A percentile compares a stretch with the other conserved stretches of the same genome.
Evolutionary conservation across 2,329 filamentous ascomycete genomes (phyloP).

Genomic region (Colletotrichum musae): DNA sequence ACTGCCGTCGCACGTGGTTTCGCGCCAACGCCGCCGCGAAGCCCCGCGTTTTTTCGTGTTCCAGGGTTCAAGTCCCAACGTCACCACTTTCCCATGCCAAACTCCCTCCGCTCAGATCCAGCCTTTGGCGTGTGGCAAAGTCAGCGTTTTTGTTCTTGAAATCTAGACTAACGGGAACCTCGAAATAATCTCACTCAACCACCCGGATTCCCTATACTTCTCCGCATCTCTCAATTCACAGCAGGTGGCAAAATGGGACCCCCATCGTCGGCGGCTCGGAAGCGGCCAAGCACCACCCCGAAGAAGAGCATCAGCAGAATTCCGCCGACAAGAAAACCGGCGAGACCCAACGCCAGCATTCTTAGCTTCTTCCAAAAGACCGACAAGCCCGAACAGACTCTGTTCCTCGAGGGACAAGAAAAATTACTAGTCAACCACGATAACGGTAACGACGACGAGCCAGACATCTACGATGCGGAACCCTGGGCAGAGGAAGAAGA

Average conservation of each 20-base stretch:
- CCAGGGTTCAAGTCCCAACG: slow-evolving; percentile 8
- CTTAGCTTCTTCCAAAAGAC: slow-evolving; percentile 83
- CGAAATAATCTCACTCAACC: background rate
- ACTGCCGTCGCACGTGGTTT: slow-evolving; percentile 16
- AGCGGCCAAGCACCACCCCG: slow-evolving; percentile 39
- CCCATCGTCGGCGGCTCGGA: slow-evolving; percentile 34
- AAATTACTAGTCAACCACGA: slow-evolving; percentile 9
- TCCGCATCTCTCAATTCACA: background rate
- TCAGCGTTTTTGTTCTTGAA: background rate
- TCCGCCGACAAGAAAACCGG: slow-evolving; percentile 49
- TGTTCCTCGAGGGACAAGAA: slow-evolving; percentile 62
- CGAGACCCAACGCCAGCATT: slow-evolving; percentile 74
- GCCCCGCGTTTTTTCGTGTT: slow-evolving; percentile 24
- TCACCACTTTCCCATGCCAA: slow-evolving; percentile 13
- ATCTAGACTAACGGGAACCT: no score
- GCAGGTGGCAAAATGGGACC: slow-evolving; percentile 35
- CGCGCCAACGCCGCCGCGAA: slow-evolving; percentile 12
- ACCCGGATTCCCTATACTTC: background rate
- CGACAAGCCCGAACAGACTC: slow-evolving; percentile 69
- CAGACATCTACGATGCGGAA: slow-evolving; percentile 25
- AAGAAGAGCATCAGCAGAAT: slow-evolving; percentile 34
- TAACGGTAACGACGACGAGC: slow-evolving; percentile 16
- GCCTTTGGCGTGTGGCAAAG: background rate
- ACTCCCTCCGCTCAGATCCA: slow-evolving; percentile 9
- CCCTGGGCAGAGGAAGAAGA: slow-evolving; percentile 28